phyloP scores from a whole-genome alignment of 2,329 filamentous ascomycete species.

The Trichoderma sp. region DNA sequence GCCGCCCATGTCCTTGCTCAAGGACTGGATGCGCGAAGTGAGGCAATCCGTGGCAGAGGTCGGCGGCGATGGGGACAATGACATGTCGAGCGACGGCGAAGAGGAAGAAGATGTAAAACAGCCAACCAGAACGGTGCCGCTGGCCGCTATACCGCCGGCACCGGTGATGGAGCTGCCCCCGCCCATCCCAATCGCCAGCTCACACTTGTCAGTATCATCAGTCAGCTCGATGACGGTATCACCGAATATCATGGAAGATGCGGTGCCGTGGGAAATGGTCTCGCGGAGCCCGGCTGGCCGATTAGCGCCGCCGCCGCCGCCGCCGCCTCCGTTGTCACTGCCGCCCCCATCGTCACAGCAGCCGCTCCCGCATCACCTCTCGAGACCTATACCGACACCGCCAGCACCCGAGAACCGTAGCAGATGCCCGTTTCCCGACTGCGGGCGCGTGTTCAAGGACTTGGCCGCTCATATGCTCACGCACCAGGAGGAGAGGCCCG shows the following conservation, averaged over 20 bases:
- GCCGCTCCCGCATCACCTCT: neutral
- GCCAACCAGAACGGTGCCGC: constrained; percentile 2
- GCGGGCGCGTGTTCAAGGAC: constrained; percentile 59
- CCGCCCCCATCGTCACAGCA: constrained; percentile 12
- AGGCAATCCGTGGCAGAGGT: constrained; percentile 49
- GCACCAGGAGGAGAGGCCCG: constrained; percentile 86
- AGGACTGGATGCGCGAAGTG: constrained; percentile 61
- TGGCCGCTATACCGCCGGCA: neutral
- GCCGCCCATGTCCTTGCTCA: constrained; percentile 55
- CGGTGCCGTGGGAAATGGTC: constrained; percentile 3
- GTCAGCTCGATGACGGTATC: constrained; percentile 14
- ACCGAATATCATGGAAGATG: constrained; percentile 10
- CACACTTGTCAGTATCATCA: constrained; percentile 7
- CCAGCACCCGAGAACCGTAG: constrained; percentile 36
- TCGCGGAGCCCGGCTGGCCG: constrained; percentile 1
- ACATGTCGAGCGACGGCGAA: constrained; percentile 50
- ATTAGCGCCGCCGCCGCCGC: neutral
- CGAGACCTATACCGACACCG: neutral
- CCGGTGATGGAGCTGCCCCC: constrained; percentile 7
- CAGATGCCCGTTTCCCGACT: constrained; percentile 55
- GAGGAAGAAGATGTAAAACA: constrained; percentile 41
- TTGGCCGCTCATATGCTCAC: constrained; percentile 91
- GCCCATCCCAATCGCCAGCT: neutral
- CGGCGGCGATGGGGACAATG: constrained; percentile 28
- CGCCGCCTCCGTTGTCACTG: constrained; percentile 4